A percentile compares a stretch with the other conserved stretches of the same genome.
phyloP scores from a whole-genome alignment of 139 green algal species.

The Chlamydomonas incerta region DNA sequence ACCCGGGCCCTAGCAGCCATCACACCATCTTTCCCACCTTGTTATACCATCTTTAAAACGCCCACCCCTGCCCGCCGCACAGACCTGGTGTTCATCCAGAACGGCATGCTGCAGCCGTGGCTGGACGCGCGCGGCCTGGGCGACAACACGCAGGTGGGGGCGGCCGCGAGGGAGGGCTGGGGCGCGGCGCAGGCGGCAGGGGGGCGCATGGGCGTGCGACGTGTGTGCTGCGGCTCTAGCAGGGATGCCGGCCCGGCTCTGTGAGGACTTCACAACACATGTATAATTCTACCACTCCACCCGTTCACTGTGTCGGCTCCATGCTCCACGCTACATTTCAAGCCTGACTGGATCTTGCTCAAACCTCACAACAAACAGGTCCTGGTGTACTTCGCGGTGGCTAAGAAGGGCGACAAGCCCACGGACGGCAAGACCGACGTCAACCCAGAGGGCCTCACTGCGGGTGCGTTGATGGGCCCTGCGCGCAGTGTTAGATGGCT shows the following conservation, averaged over 20 bases:
- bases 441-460: slow-evolving; percentile 97
- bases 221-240: not conserved
- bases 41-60: too few species aligned
- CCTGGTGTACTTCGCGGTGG: slow-evolving; percentile 98
- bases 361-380: slow-evolving; percentile 81
- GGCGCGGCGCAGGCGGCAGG: not conserved
- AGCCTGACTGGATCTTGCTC: too few species aligned
- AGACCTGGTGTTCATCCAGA: slow-evolving; percentile 99
- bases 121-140: slow-evolving; percentile 84
- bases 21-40: not conserved
- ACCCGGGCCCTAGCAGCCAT: too few species aligned
- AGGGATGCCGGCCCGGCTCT: too few species aligned
- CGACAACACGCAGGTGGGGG: slow-evolving; percentile 88
- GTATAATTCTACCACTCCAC: too few species aligned
- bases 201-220: too few species aligned
- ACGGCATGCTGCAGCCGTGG: slow-evolving; percentile 98
- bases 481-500: too few species aligned
- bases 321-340: too few species aligned
- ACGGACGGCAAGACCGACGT: slow-evolving; percentile 86
- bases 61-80: slow-evolving; percentile 20
- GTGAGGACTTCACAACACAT: too few species aligned
- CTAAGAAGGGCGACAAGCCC: slow-evolving; percentile 89
- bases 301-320: too few species aligned
- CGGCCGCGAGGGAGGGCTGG: not conserved
- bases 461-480: too few species aligned